phyloP scores from a whole-genome alignment of 371 early-diverging fungal genomes.

The Neoconidiobolus thromboides region DNA sequence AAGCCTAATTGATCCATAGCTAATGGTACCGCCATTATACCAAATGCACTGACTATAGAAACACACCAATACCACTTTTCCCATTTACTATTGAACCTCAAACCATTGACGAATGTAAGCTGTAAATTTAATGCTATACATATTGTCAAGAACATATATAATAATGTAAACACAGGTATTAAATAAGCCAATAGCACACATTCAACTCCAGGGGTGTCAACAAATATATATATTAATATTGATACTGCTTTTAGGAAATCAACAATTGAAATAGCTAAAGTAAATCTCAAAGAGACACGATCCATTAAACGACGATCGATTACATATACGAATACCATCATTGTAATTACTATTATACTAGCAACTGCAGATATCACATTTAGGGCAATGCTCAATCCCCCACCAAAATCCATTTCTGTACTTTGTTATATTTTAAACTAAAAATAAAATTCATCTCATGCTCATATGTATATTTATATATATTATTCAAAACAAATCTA shows the following conservation, averaged over 20 bases:
- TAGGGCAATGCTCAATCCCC: too few relatives aligned
- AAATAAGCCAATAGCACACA: background rate
- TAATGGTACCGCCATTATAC: background rate
- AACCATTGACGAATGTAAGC: background rate
- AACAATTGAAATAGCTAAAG: background rate
- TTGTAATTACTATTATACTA: too few relatives aligned
- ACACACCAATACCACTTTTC: background rate
- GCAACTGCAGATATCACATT: too few relatives aligned
- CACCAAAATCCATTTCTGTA: too few relatives aligned
- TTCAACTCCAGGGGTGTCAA: background rate
- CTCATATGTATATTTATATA: too few relatives aligned
- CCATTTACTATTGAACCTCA: background rate
- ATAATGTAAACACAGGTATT: background rate
- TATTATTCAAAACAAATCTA: too few relatives aligned
- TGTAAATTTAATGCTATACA: slow-evolving; percentile 2
- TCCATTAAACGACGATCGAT: background rate
- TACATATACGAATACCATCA: background rate
- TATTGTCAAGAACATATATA: background rate
- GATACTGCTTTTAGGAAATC: background rate
- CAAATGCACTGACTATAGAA: background rate
- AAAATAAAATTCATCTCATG: too few relatives aligned
- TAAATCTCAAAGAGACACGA: background rate
- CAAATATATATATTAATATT: background rate
- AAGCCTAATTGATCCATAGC: background rate
- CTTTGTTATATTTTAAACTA: too few relatives aligned